Evolutionary conservation across 768 basidiomycete genomes (phyloP).

Genomic region (Boletus eberwhitei): DNA sequence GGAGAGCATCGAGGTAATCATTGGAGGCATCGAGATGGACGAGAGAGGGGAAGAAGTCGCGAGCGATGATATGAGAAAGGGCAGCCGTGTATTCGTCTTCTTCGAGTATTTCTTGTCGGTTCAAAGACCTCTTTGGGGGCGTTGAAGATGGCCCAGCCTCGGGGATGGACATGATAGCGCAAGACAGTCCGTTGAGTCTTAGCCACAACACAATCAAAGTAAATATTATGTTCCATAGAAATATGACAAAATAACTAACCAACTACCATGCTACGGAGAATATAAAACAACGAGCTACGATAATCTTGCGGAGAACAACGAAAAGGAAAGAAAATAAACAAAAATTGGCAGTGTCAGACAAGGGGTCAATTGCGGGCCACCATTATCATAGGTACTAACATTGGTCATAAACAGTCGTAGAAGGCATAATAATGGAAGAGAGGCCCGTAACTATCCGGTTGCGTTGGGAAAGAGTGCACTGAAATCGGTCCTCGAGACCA

Average conservation of each 20-base stretch:
- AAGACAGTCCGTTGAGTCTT: neutral
- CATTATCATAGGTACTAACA: constrained; percentile 22
- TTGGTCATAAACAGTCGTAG: constrained; percentile 25
- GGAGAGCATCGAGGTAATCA: constrained; percentile 76
- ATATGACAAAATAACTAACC: constrained; percentile 16
- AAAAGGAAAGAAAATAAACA: constrained; percentile 10
- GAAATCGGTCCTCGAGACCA: constrained; percentile 25
- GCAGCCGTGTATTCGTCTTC: constrained; percentile 96
- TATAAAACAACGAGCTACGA: constrained; percentile 15
- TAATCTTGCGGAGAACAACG: constrained; percentile 3
- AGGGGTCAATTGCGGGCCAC: constrained; percentile 5
- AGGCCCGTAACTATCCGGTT: constrained; percentile 8
- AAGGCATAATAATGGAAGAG: constrained; percentile 12
- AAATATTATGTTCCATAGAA: neutral
- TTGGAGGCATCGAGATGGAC: constrained; percentile 88
- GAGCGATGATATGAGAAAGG: constrained; percentile 87
- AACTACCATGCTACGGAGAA: constrained; percentile 1
- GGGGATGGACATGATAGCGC: constrained; percentile 31
- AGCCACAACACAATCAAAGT: constrained; percentile 3
- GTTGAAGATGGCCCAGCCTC: constrained; percentile 27
- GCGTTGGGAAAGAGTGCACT: constrained; percentile 10
- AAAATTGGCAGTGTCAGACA: constrained; percentile 3
- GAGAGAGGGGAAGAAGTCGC: constrained; percentile 97
- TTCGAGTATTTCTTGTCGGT: constrained; percentile 68
- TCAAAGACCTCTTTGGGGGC: constrained; percentile 53